These are phyloP conservation scores for Xylariales sp. DNA, from an alignment of 2,329 filamentous ascomycete species.

Conservation along the genomic window DNA sequence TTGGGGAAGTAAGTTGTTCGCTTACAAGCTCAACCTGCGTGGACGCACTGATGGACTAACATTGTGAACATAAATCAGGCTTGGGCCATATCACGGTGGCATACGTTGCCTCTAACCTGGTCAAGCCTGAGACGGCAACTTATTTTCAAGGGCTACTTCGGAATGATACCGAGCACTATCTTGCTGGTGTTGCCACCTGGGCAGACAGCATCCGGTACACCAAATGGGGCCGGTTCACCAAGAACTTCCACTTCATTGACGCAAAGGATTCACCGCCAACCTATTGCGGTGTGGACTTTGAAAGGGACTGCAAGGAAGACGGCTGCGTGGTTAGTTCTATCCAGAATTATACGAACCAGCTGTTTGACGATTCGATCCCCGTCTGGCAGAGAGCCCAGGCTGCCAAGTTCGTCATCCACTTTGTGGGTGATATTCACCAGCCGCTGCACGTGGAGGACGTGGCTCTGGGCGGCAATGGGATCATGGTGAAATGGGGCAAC, in stretches of 20 bases:
- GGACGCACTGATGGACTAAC: too few species aligned
- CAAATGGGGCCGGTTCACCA: constrained; percentile 56
- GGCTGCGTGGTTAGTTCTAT: constrained; percentile 61
- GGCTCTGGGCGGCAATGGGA: constrained; percentile 62
- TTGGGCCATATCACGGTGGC: constrained; percentile 64
- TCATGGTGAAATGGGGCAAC: constrained; percentile 58
- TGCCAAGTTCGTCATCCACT: constrained; percentile 64
- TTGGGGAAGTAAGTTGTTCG: constrained; percentile 35
- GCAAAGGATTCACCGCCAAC: constrained; percentile 58
- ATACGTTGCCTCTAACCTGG: constrained; percentile 58
- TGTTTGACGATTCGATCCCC: constrained; percentile 41
- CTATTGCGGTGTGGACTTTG: constrained; percentile 54
- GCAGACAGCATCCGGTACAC: constrained; percentile 64
- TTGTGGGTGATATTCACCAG: constrained; percentile 67
- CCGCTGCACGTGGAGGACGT: constrained; percentile 64
- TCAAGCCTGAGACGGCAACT: constrained; percentile 48
- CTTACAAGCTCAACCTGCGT: background rate
- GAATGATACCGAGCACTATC: constrained; percentile 51
- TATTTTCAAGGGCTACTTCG: constrained; percentile 55
- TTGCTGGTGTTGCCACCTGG: constrained; percentile 63
- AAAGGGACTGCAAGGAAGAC: constrained; percentile 57
- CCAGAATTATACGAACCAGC: constrained; percentile 55
- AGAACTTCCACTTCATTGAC: constrained; percentile 66
- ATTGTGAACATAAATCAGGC: constrained; percentile 37
- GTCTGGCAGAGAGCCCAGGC: constrained; percentile 49